Conservation (phyloP, 2,329 filamentous ascomycete species). For the Diaporthe sp. region DNA sequence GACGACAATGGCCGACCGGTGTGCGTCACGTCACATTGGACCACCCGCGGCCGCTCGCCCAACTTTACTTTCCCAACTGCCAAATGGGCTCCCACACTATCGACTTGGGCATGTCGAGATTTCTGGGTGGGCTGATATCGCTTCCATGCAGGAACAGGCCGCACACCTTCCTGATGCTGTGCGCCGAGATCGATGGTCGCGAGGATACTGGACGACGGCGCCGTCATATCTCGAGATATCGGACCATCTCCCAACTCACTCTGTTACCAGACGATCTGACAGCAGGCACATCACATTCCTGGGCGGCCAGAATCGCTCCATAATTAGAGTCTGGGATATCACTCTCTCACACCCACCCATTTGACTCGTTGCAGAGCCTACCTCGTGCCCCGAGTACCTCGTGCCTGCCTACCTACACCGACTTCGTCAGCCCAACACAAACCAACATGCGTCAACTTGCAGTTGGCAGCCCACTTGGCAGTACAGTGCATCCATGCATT, state of each 20-base stretch:
- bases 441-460: not conserved
- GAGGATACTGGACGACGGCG: constrained; percentile 3
- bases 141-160: constrained; percentile 23
- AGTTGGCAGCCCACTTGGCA: constrained; percentile 19
- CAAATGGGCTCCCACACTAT: constrained; percentile 8
- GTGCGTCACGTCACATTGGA: constrained; percentile 20
- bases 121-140: constrained; percentile 23
- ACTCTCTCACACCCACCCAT: not conserved
- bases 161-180: constrained; percentile 27
- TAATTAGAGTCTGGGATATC: constrained; percentile 28
- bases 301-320: constrained; percentile 10
- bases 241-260: not conserved
- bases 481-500: constrained; percentile 9
- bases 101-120: not conserved
- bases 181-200: constrained; percentile 20
- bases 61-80: not conserved
- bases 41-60: constrained; percentile 11
- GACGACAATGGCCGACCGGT: constrained; percentile 9
- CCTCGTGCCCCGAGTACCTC: not conserved
- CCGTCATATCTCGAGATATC: constrained; percentile 5
- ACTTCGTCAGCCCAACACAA: constrained; percentile 11
- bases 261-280: not conserved
- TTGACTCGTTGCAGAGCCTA: not conserved
- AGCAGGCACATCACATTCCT: constrained; percentile 11
- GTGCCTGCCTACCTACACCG: constrained; percentile 2